Evolutionary conservation across 106 monocot genomes (phyloP), one percentile per base, ranked within the genome.

Genomic region (Alisma plantagoaquatica): DNA sequence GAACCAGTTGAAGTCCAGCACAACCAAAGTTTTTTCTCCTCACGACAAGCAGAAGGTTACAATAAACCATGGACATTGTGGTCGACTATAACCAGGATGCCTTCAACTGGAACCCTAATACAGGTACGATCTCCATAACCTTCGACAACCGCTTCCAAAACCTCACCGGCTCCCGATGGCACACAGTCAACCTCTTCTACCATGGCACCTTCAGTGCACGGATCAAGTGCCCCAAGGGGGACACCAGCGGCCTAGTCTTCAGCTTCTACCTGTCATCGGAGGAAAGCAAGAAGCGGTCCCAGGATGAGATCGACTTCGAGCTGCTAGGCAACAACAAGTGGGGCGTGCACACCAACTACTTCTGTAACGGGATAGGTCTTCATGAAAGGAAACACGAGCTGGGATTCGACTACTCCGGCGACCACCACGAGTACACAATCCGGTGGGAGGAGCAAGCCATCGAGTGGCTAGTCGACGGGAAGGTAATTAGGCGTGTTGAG

Each of bases 241-340:
- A 38, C 35, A 38, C 35, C 35, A 38, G 35, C 35, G 35, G 35
- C 6, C 35, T 38, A 38, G 6, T 6, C 35, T 38, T 14, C 35
- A 38, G 9, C 35, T 38, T 38, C 35, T 38, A 38, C 35, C 35
- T 38, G 9, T 38, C 35, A 38, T 38, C 35, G n/a, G 14, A 38
- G 35, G 14, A 14, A 38, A 38, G 35, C 9, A 38, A 38, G 35
- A 6, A 6, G 14, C 35, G 35, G 14, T 38, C n/a, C n/a, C 35
- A 38, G 35, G 35, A 38, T 14, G 35, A 38, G 35, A 38, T 38
- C 35, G 35, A 38, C 35, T 38, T 38, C 35, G 35, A 38, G 35
- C 14, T 38, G 9, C 35, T 38, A 6, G 35, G 35, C 35, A 38
- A 38, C 35, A 38, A 38, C 35, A 38, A 38, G 35, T 6, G 9